Base-by-base conservation (phyloP, 495 filamentous ascomycete species). In the Penicillium alfredii region DNA sequence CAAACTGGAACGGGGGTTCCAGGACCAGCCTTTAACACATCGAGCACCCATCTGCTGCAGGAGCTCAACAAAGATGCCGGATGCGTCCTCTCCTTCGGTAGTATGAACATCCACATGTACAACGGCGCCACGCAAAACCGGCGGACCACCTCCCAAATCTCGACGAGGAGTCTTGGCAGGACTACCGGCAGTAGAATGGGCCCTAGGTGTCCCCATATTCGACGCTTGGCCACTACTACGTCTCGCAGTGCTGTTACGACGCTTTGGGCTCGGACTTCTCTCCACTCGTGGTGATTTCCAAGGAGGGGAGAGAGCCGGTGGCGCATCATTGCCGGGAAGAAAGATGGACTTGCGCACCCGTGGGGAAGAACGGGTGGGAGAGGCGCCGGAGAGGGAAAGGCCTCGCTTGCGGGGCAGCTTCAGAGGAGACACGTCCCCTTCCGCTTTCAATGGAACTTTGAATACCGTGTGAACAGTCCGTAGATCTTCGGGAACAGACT, bases 81-180 rank as follows among this genome's bases (percentile, higher is more conserved):
- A 88, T 10, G 87, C 87, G 57, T 93, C 85, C 14, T 84, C 86
- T 3, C 87, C 88, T 54, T 94, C 87, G 21, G 76, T 83, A 3
- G 86, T 92, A 50, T 89, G 81, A n/a, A 96, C 87, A 63, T 98
- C 90, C 7, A 94, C 86, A 57, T 77, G 87, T n/a, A 92, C 83
- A 2, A 89, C 76, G 8, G 82, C 84, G 3, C 89, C 88, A 9
- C 72, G 69, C 1, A 94, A 66, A 1, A 55, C 53, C 26, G 61
- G 40, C 15, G 53, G 36, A 31, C 53, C 38, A 2, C 47, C 35
- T 4, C 36, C 34, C 7, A 46, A 30, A 23, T 54, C 60, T 24
- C 44, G 45, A 4, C 60, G 55, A 23, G 60, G 45, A 8, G 53
- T 50, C 31, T 65, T 66, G 3, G 35, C 26, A 14, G 63, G 53